Base-by-base conservation (phyloP, 345 rosid species). In the Ceriops decandra region DNA sequence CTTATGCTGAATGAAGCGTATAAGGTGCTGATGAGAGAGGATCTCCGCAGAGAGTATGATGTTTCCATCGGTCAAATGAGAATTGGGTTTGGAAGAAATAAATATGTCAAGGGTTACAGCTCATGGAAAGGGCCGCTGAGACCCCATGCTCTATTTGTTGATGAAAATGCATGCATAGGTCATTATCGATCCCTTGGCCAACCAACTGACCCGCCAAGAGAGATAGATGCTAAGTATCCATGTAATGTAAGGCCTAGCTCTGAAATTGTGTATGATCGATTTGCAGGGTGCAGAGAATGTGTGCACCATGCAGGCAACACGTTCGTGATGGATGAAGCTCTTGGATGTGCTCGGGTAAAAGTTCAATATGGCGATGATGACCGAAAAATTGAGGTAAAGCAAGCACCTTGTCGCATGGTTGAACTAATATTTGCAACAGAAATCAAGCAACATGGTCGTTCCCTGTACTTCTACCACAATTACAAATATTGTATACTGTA, bases 241-340 rank as follows among this genome's bases (percentile, higher is more conserved):
- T 38, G 10, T 8, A 1, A 38, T 38, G 10, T 10, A 24, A 6
- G 28, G 31, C 1, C 16, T 6, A 58, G 8, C n/a, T 26, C 35
- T 3, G 27, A 28, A 64, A 42, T 52, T 35, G 35, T n/a, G 28
- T 0, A 47, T 30, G 27, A 46, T 60, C 16, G 22, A 19, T 52
- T 57, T 31, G 66, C 86, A 87, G 89, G 92, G 57, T 85, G 89
- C 81, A 76, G 83, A 76, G 89, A 83, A 71, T 87, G 92, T 56
- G 82, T 79, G 47, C 82, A 82, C 36, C 82, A 83, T 58, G 90
- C 88, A n/a, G 64, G 88, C 53, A 82, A 84, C 69, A 87, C 88
- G 3, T 85, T 87, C 27, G 65, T 67, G 21, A 79, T 85, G 82
- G 88, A 84, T 36, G 82, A 83, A 42, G 74, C 80, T 21, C 61